Base-by-base conservation (phyloP, 23 red algal genomes). In the Gracilaria domingensis region DNA sequence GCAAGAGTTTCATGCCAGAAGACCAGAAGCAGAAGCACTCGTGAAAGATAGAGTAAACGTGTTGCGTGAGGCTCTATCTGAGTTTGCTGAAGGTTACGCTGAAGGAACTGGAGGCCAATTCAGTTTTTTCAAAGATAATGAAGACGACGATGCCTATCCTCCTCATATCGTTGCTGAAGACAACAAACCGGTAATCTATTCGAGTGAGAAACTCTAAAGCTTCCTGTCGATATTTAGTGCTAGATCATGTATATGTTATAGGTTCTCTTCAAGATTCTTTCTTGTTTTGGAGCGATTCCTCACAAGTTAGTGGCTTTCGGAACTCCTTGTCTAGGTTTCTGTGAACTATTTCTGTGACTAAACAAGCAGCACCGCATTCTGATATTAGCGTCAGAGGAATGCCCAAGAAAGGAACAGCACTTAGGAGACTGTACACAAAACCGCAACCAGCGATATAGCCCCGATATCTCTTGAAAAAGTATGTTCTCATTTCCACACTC, bases 391-490 rank as follows among this genome's bases (percentile, higher is more conserved):
- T 72, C 49, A 88, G 37, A 40, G 84, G 83, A 87, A 94, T 82
- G 44, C 83, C 92, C 30, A 94, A 39, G 40, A 87, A 87, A 25
- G 92, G 92, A 30, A 94, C 36, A 0, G 82, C 71, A 26, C 53
- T 69, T 23, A 94, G 84, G 36, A 94, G 58, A 51, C 83, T 87
- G 75, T 94, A 94, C 17, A 94, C 82, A 83, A 87, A 87, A 23
- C 92, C 92, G 36, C 81, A 87, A 50, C 92, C 92, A 50, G 84
- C 57, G 21, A 94, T 20, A 42, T 94, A 94, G 1, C 92, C 92
- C 21, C 92, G 83, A 59, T 94, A 94, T 48, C 92, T 20, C 12
- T 87, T 75, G 55, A 42, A 51, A 48, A 94, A 94, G 64, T 94
- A 94, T 7, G 50, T 28, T 35, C 72, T 65, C 78, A 69, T 71